These are phyloP conservation scores for Hortaea sp. DNA, from an alignment of 2,329 filamentous ascomycete genomes.

Conservation along the genomic window DNA sequence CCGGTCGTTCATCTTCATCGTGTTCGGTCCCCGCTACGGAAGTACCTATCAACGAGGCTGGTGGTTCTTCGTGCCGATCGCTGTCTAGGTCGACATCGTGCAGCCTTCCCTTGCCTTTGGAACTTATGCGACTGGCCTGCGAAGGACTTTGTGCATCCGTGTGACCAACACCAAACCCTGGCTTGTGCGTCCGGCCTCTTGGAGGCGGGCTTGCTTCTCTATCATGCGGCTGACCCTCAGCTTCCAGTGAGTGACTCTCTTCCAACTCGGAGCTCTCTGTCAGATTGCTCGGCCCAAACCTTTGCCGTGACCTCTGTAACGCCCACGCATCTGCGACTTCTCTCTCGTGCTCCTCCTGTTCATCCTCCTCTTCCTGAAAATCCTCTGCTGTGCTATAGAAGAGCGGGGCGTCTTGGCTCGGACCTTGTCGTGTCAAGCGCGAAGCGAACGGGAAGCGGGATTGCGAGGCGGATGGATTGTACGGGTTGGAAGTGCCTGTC, in stretches of 20 bases:
- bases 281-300: constrained; percentile 74
- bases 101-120: constrained; percentile 56
- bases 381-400: constrained; percentile 89
- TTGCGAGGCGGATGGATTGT: constrained; percentile 59
- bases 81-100: constrained; percentile 79
- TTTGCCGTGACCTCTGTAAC: constrained; percentile 75
- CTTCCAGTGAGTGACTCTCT: constrained; percentile 43
- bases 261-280: constrained; percentile 81
- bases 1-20: constrained; percentile 36
- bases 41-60: constrained; percentile 23
- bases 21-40: constrained; percentile 27
- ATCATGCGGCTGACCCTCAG: constrained; percentile 25
- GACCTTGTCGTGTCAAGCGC: constrained; percentile 54
- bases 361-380: constrained; percentile 86
- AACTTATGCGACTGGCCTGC: constrained; percentile 33
- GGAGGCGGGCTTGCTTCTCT: constrained; percentile 29
- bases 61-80: constrained; percentile 39
- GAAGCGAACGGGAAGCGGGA: constrained; percentile 71
- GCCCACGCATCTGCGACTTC: constrained; percentile 94
- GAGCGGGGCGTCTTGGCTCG: constrained; percentile 68
- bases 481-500: constrained; percentile 54
- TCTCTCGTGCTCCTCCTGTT: constrained; percentile 79
- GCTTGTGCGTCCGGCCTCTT: neutral
- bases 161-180: no score
- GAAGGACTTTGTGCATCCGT: constrained; percentile 11